These are phyloP conservation scores for Zygotorulaspora danielsina DNA, from an alignment of 805 yeast species.

Conservation along the genomic window DNA sequence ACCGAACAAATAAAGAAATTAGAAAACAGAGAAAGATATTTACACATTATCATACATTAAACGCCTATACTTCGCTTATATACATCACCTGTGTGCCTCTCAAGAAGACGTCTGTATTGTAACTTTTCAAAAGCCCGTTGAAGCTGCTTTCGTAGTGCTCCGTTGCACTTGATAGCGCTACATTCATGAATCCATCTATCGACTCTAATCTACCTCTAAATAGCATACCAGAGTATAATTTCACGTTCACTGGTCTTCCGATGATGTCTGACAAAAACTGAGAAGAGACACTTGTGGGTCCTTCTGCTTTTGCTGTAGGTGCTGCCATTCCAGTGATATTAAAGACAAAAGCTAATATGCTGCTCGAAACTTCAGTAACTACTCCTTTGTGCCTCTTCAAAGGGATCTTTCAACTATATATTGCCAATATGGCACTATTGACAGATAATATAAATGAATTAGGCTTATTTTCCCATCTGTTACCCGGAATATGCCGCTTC, in stretches of 20 bases:
- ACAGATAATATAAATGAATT: no score
- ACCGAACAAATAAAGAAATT: background rate
- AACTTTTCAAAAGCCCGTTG: conserved; percentile 32
- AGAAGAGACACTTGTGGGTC: conserved; percentile 51
- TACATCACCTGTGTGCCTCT: conserved; percentile 38
- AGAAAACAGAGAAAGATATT: background rate
- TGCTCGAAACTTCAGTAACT: no score
- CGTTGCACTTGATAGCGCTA: conserved; percentile 72
- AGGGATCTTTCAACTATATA: no score
- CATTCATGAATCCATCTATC: conserved; percentile 96
- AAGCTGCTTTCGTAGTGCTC: conserved; percentile 44
- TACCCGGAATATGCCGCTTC: no score
- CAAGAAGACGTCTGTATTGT: conserved; percentile 34
- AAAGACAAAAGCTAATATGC: background rate
- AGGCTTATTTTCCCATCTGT: no score
- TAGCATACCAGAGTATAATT: conserved; percentile 80
- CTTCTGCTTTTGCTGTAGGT: background rate
- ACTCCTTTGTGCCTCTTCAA: no score
- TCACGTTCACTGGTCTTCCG: conserved; percentile 76
- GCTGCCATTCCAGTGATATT: conserved; percentile 5
- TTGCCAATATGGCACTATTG: no score
- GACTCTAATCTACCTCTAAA: conserved; percentile 76
- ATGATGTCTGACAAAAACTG: conserved; percentile 73
- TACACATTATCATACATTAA: background rate
- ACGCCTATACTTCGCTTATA: conserved; percentile 31